A percentile compares a stretch with the other conserved stretches of the same genome.
Conservation (phyloP, 139 green algal species). For the Limnomonas spitsbergensis region DNA sequence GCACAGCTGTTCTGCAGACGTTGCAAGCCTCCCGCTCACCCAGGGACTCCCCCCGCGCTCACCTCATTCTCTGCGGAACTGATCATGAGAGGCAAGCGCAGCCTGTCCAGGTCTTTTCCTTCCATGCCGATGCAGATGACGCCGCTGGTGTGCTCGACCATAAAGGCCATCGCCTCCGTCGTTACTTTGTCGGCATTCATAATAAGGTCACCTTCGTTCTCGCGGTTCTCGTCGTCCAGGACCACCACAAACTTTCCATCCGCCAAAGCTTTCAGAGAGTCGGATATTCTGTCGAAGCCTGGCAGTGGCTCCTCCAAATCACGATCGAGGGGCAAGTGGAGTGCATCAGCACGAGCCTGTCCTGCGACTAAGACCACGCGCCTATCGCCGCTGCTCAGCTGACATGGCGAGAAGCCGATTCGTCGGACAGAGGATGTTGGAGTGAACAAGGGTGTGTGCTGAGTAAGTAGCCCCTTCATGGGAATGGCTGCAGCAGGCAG, state of each 20-base stretch:
- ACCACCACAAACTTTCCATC: constrained; percentile 88
- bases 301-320: constrained; percentile 30
- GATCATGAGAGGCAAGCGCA: constrained; percentile 92
- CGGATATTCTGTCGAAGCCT: constrained; percentile 51
- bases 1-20: too few relatives aligned
- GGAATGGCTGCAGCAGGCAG: too few relatives aligned
- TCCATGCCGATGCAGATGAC: constrained; percentile 76
- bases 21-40: too few relatives aligned
- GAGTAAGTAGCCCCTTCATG: too few relatives aligned
- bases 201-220: constrained; percentile 99
- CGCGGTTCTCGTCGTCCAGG: constrained; percentile 93
- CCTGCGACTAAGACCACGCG: too few relatives aligned
- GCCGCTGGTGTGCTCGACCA: constrained; percentile 90
- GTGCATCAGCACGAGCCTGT: neutral
- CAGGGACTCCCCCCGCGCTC: too few relatives aligned
- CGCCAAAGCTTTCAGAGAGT: constrained; percentile 57
- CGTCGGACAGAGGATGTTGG: too few relatives aligned
- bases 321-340: constrained; percentile 27
- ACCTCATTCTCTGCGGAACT: constrained; percentile 48
- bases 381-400: too few relatives aligned
- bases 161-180: constrained; percentile 77
- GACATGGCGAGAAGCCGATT: too few relatives aligned
- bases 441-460: too few relatives aligned
- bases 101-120: constrained; percentile 70
- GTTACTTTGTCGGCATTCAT: constrained; percentile 79